Conservation (phyloP, 805 yeast genomes). For the Suhomyces sp. region DNA sequence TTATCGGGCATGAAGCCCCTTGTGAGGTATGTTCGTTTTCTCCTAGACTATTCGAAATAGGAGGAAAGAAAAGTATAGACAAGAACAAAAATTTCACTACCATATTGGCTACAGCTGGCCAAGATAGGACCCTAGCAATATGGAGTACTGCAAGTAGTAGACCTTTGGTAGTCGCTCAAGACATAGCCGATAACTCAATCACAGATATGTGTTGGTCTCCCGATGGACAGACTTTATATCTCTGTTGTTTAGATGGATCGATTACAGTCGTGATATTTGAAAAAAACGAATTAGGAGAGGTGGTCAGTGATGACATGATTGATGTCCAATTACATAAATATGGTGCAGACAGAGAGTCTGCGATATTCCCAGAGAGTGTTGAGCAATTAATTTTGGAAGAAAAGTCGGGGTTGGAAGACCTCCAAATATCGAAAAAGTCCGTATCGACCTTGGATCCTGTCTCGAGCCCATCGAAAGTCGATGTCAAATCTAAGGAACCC, state of each 20-base stretch:
- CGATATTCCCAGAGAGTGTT: constrained; percentile 83
- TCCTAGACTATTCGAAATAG: constrained; percentile 60
- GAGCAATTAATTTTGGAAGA: constrained; percentile 77
- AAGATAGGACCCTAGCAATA: constrained; percentile 81
- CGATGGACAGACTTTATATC: constrained; percentile 68
- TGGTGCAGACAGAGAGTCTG: constrained; percentile 84
- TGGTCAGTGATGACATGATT: constrained; percentile 62
- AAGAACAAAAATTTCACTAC: constrained; percentile 49
- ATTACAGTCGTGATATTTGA: constrained; percentile 69
- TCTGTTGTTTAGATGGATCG: constrained; percentile 83
- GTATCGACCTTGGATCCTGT: constrained; percentile 10
- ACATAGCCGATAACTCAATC: constrained; percentile 71
- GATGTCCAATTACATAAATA: constrained; percentile 72
- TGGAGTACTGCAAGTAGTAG: constrained; percentile 81
- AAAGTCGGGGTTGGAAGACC: constrained; percentile 34
- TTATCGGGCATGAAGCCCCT: constrained; percentile 81
- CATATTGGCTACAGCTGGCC: constrained; percentile 93
- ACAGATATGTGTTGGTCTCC: constrained; percentile 92
- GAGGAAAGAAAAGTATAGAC: constrained; percentile 13
- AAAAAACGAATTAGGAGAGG: constrained; percentile 58
- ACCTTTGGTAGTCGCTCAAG: constrained; percentile 79
- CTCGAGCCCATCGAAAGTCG: constrained; percentile 13
- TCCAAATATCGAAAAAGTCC: constrained; percentile 8
- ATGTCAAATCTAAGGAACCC: constrained; percentile 1
- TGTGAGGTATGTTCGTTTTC: constrained; percentile 78